Base-by-base conservation (phyloP, 2,329 filamentous ascomycete species). In the Ophiobolus disseminans region DNA sequence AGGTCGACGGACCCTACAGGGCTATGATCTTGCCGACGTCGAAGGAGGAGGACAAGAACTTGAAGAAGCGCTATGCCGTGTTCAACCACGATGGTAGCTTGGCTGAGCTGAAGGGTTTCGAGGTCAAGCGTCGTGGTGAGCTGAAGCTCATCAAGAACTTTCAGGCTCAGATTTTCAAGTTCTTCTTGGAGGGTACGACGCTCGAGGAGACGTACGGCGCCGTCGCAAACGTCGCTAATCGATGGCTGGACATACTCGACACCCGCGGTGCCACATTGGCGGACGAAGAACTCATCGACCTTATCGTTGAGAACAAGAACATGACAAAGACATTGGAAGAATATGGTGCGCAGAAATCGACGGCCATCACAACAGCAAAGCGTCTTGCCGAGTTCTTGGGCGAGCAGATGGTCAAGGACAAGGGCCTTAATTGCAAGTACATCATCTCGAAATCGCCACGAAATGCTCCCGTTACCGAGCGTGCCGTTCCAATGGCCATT, bases 71-170 rank as follows among this genome's bases (percentile, higher is more conserved):
- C 68, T 99, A 99, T 70, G 94, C 95, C 31, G 94, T 99, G 3
- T 99, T 99, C 83, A 99, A 99, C 66, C 90, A 97, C 54, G 94
- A 99, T 65, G 94, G 95, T 30, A 96, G 88, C 72, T 80, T 99
- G 42, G 94, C 94, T 11, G 94, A 99, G 70, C 74, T 99, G 68
- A 99, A 99, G 69, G 94, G 94, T 5, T 99, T 99, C 68, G 94
- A 99, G 68, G 87, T 99, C 58, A 99, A 99, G 79, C 87, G 94
- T 70, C 85, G 94, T 83, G 94, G 94, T 80, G 94, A 99, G 76
- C 79, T 99, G 62, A 99, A 99, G 77, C 86, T 99, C 62, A 99
- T 99, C 83, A 99, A 99, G 76, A 99, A 97, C 69, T 99, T 99
- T 73, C 94, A 99, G 73, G 91, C 94, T 51, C 94, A 99, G 68